These are phyloP conservation scores for Aureobasidium sp. DNA, from an alignment of 2,329 filamentous ascomycete species.

Conservation along the genomic window DNA sequence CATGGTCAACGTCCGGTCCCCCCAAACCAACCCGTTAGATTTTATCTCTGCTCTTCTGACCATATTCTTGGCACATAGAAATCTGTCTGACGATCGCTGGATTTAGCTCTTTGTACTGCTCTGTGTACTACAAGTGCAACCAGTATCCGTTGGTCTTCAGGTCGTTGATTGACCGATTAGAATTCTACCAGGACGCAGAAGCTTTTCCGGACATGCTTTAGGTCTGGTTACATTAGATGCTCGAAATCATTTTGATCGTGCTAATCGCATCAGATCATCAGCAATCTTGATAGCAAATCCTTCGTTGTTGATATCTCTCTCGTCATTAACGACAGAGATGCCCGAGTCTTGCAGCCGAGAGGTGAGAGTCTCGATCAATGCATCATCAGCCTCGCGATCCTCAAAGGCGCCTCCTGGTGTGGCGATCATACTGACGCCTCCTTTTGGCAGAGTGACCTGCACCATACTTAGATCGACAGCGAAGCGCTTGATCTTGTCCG, in stretches of 20 bases:
- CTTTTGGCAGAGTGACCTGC: conserved; percentile 53
- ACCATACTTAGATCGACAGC: conserved; percentile 37
- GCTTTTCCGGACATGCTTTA: neutral
- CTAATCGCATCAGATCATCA: conserved; percentile 20
- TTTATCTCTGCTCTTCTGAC: neutral
- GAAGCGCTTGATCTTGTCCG: conserved; percentile 42
- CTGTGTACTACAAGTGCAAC: too few species aligned
- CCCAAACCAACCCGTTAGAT: neutral
- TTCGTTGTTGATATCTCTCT: conserved; percentile 50
- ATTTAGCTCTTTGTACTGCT: too few species aligned
- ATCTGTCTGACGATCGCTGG: too few species aligned
- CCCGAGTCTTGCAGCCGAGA: conserved; percentile 42
- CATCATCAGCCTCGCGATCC: conserved; percentile 42
- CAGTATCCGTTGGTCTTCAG: too few species aligned
- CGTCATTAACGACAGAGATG: conserved; percentile 47
- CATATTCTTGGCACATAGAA: too few species aligned
- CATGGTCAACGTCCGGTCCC: too few species aligned
- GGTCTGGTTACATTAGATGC: neutral
- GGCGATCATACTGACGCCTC: conserved; percentile 56
- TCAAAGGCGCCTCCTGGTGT: conserved; percentile 47
- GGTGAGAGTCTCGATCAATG: conserved; percentile 43
- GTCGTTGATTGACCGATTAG: too few species aligned
- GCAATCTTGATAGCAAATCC: conserved; percentile 45
- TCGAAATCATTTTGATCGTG: neutral
- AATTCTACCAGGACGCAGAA: neutral